Evolutionary conservation across 345 rosid species (phyloP).

Genomic region (Nasturtium officinale): DNA sequence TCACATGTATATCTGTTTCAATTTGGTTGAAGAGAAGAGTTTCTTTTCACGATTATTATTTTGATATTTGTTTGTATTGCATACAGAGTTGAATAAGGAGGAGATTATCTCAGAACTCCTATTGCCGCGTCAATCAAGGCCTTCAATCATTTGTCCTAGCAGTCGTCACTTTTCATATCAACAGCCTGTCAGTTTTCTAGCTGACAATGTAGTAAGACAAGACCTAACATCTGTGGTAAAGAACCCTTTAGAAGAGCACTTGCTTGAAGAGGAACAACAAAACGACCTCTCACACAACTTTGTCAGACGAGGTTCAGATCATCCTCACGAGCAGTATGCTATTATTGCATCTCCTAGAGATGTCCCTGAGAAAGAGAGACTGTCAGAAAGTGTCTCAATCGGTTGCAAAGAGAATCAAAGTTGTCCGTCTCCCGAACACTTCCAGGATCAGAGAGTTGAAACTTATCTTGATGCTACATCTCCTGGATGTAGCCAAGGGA

Average conservation of each 20-base stretch:
- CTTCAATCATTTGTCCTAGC: slow-evolving; percentile 45
- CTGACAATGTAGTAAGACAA: slow-evolving; percentile 41
- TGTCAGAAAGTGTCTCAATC: slow-evolving; percentile 41
- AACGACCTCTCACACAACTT: slow-evolving; percentile 41
- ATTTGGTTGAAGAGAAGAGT: neutral
- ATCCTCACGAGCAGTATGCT: slow-evolving; percentile 43
- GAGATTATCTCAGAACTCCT: slow-evolving; percentile 71
- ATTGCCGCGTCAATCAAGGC: slow-evolving; percentile 47
- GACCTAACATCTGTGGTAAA: slow-evolving; percentile 26
- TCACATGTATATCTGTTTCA: slow-evolving; percentile 10
- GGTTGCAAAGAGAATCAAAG: slow-evolving; percentile 28
- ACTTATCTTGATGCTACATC: slow-evolving; percentile 23
- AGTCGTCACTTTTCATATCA: slow-evolving; percentile 44
- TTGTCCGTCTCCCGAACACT: neutral
- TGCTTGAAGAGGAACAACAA: slow-evolving; percentile 43
- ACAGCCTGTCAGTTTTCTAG: slow-evolving; percentile 36
- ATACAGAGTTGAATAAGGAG: slow-evolving; percentile 67
- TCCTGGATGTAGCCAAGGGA: slow-evolving; percentile 30
- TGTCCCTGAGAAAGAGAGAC: slow-evolving; percentile 45
- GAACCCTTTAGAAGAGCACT: slow-evolving; percentile 33
- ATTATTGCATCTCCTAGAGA: slow-evolving; percentile 53
- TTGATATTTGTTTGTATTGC: slow-evolving; percentile 27
- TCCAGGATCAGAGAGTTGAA: slow-evolving; percentile 26
- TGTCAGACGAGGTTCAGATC: slow-evolving; percentile 34
- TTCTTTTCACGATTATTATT: neutral